Evolutionary conservation across 306 rosid species (phyloP).

Genomic region (Lupinus albus): DNA sequence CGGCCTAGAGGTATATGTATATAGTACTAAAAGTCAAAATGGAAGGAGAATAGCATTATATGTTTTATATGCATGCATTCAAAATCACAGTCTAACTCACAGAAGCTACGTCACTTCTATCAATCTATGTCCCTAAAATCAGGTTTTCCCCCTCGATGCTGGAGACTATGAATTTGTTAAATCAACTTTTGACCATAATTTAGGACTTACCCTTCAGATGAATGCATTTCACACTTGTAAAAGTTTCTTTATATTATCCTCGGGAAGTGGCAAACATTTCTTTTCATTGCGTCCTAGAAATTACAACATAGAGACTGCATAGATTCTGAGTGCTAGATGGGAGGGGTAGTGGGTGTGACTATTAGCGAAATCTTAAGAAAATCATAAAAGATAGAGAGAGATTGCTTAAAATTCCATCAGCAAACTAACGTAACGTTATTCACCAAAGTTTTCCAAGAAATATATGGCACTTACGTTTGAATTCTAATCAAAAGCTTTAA

Average conservation of each 20-base stretch:
- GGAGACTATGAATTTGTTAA: slow-evolving; percentile 30
- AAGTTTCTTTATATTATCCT: too few species aligned
- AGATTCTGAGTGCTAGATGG: slow-evolving; percentile 5
- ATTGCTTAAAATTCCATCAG: slow-evolving; percentile 7
- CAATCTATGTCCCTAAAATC: slow-evolving; percentile 32
- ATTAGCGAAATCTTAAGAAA: slow-evolving; percentile 18
- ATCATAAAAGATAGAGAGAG: slow-evolving; percentile 23
- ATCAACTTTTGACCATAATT: slow-evolving; percentile 39
- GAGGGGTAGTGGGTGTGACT: slow-evolving; percentile 15
- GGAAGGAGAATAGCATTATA: neutral
- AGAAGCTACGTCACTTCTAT: slow-evolving; percentile 29
- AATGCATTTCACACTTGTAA: too few species aligned
- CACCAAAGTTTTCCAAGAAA: slow-evolving; percentile 26
- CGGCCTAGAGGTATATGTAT: too few species aligned
- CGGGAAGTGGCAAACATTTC: too few species aligned
- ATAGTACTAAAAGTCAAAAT: neutral
- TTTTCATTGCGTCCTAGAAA: too few species aligned
- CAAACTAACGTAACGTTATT: slow-evolving; percentile 8
- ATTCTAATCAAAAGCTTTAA: slow-evolving; percentile 17
- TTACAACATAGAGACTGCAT: too few species aligned
- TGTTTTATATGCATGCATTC: slow-evolving; percentile 28
- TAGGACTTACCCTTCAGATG: slow-evolving; percentile 16
- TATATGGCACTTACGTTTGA: slow-evolving; percentile 25
- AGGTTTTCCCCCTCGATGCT: slow-evolving; percentile 18
- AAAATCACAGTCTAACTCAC: slow-evolving; percentile 12